These are phyloP conservation scores for Mycena citricolor DNA, from an alignment of 1,284 basidiomycete genomes.

Conservation along the genomic window DNA sequence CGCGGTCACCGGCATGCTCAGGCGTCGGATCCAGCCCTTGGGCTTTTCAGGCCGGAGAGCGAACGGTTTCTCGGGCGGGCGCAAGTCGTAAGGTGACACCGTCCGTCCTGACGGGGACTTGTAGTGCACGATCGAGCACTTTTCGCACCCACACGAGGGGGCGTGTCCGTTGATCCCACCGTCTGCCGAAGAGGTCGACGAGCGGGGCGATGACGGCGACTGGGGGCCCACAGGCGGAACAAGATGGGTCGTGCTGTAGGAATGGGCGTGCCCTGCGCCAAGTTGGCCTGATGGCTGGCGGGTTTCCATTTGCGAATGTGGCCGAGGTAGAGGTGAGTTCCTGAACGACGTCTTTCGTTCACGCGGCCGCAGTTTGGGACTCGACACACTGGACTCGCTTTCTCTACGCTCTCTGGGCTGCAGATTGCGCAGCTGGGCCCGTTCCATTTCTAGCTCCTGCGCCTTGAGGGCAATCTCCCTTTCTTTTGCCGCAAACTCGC, in stretches of 20 bases:
- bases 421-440: constrained; percentile 38
- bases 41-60: constrained; percentile 50
- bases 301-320: constrained; percentile 26
- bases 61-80: constrained; percentile 44
- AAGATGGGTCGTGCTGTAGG: constrained; percentile 48
- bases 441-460: constrained; percentile 55
- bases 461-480: constrained; percentile 54
- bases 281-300: constrained; percentile 13
- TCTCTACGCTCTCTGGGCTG: constrained; percentile 30
- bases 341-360: constrained; percentile 38
- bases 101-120: constrained; percentile 27
- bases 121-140: constrained; percentile 57
- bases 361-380: constrained; percentile 29
- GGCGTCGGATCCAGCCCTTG: constrained; percentile 70
- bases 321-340: constrained; percentile 17
- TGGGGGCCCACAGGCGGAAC: constrained; percentile 34
- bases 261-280: constrained; percentile 29
- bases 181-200: constrained; percentile 21
- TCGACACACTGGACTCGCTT: constrained; percentile 15
- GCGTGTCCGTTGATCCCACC: constrained; percentile 44
- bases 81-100: constrained; percentile 37
- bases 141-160: constrained; percentile 60
- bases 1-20: constrained; percentile 69
- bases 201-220: constrained; percentile 18
- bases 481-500: constrained; percentile 54